Evolutionary conservation across 2,329 filamentous ascomycete species (phyloP), one percentile per base, ranked within the genome.

Genomic region (Pseudofabraea citricarpa): DNA sequence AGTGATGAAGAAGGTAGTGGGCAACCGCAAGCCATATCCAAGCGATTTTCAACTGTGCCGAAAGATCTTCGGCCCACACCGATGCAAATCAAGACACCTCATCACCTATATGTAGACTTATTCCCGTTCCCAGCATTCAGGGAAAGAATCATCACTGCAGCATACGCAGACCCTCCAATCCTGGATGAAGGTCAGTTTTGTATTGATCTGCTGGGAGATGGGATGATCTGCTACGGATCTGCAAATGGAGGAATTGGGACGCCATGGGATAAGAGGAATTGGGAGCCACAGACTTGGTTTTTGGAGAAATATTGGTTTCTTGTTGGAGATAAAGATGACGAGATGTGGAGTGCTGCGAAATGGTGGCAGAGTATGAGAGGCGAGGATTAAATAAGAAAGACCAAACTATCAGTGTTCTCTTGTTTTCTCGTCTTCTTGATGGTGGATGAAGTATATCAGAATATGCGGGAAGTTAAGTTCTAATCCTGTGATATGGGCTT

Each of bases 241-340:
- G 27, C 50, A 12, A 57, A 57, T 20, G 64, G 65, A 56, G 49
- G 54, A 12, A 62, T 64, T 5, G 62, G 64, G 13, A 62, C 68
- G n/a, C 64, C 69, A 0, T 72, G 69, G 69, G 68, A 69, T 42
- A 56, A 57, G 26, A 61, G 68, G 10, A 68, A 66, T 44, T 72
- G 69, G 69, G 69, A 72, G 46, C 68, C 64, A 2, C 62, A 60
- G 43, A 49, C 57, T 2, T 71, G 68, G 69, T 71, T 71, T 46
- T 42, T 71, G 29, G 60, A 63, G 31, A 71, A 72, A 48, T 70
- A 67, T 48, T 60, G 55, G 39, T 48, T 51, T 43, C 46, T 68
- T 5, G 51, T 62, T 5, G 63, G 64, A 2, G 64, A 60, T 2
- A 64, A 58, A 50, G 58, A 67, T 5, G 64, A 61, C 6, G 64